A percentile compares a stretch with the other conserved stretches of the same genome.
These are phyloP conservation scores for Cryomyces minteri DNA, from an alignment of 495 filamentous ascomycete genomes.

Conservation along the genomic window DNA sequence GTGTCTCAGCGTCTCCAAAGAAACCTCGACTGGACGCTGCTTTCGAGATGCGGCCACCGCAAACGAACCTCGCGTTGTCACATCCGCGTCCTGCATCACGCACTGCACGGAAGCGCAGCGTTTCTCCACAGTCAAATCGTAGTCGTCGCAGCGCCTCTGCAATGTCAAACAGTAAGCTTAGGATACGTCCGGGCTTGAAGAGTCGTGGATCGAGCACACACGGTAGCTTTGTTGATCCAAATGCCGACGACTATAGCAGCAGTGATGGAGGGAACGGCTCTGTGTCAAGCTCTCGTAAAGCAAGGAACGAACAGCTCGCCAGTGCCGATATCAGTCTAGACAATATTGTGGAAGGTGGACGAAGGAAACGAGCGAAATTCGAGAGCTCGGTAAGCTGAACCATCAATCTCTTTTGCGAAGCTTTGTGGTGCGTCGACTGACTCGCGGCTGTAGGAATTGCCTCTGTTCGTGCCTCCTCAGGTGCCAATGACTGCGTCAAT, in stretches of 20 bases:
- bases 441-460: slow-evolving; percentile 50
- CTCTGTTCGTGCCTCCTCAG: slow-evolving; percentile 84
- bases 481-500: slow-evolving; percentile 76
- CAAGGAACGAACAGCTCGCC: slow-evolving; percentile 62
- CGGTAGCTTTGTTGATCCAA: slow-evolving; percentile 35
- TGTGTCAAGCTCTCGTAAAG: slow-evolving; percentile 46
- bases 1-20: slow-evolving; percentile 15
- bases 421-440: background rate
- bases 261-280: slow-evolving; percentile 61
- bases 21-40: slow-evolving; percentile 18
- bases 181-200: slow-evolving; percentile 44
- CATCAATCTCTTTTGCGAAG: background rate
- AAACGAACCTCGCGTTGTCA: slow-evolving; percentile 17
- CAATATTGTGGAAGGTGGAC: slow-evolving; percentile 92
- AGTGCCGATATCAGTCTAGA: slow-evolving; percentile 93
- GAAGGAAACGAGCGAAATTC: slow-evolving; percentile 91
- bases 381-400: slow-evolving; percentile 70
- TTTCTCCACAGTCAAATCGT: slow-evolving; percentile 55
- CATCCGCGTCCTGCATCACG: slow-evolving; percentile 40
- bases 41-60: slow-evolving; percentile 25
- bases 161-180: slow-evolving; percentile 35
- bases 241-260: slow-evolving; percentile 62
- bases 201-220: slow-evolving; percentile 51
- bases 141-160: slow-evolving; percentile 66
- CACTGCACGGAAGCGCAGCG: slow-evolving; percentile 55